Percentiles rank a stretch among this genome's conserved stretches.
Evolutionary conservation across 176 grass and related monocot species (phyloP).

Genomic region (Thinopyrum elongatum): DNA sequence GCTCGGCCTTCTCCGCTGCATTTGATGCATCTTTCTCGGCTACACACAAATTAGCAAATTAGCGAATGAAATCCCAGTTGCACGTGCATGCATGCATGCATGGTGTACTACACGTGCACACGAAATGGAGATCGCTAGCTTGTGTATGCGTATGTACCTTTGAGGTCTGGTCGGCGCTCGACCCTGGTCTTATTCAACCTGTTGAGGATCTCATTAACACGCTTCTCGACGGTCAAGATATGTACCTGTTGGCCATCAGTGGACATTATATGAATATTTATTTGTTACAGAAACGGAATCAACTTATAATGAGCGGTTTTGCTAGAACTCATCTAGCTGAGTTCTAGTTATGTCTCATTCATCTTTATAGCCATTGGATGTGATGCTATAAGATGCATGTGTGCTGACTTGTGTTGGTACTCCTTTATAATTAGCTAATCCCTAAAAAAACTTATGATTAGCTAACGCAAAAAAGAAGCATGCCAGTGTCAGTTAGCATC

Average conservation of each 20-base stretch:
- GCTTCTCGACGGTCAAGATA: conserved; percentile 75
- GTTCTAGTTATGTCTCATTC: too few relatives aligned
- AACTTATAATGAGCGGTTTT: too few relatives aligned
- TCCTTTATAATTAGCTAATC: too few relatives aligned
- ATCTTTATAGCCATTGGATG: too few relatives aligned
- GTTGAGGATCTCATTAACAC: conserved; percentile 90
- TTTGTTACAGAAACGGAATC: not conserved
- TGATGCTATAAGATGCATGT: too few relatives aligned
- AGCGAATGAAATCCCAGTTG: not conserved
- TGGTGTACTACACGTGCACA: not conserved
- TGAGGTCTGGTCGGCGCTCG: conserved; percentile 73
- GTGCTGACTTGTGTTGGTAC: too few relatives aligned
- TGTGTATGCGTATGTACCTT: conserved; percentile 37
- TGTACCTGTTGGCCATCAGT: conserved; percentile 47
- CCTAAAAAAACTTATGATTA: not conserved
- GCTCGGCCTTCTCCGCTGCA: conserved; percentile 73
- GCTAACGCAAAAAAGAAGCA: not conserved
- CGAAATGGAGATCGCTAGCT: not conserved
- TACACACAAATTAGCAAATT: not conserved
- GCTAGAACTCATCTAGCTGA: too few relatives aligned
- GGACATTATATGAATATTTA: too few relatives aligned
- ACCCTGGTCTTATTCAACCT: conserved; percentile 96
- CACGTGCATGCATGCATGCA: not conserved
- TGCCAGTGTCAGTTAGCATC: not conserved
- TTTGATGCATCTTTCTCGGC: conserved; percentile 86